Evolutionary conservation across 768 basidiomycete species (phyloP).

Genomic region (Phanerodontia chrysosporium): DNA sequence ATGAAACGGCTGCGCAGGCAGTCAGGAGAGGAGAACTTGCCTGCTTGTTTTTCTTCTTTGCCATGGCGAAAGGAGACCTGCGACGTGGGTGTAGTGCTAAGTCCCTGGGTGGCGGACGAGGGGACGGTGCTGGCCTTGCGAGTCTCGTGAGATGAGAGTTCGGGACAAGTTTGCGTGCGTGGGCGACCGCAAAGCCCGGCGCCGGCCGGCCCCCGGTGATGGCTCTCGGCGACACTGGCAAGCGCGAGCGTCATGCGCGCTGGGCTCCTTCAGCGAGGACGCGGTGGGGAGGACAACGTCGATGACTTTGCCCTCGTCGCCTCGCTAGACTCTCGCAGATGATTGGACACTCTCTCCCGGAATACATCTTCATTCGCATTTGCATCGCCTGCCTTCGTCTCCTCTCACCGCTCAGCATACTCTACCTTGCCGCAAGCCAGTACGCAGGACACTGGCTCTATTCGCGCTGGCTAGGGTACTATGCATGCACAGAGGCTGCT

Average conservation of each 20-base stretch:
- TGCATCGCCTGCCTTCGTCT: constrained; percentile 43
- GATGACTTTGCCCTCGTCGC: background rate
- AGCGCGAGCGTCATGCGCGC: background rate
- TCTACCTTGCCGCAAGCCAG: constrained; percentile 29
- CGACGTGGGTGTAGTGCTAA: background rate
- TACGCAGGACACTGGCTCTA: constrained; percentile 24
- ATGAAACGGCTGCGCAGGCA: constrained; percentile 3
- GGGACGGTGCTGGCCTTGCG: background rate
- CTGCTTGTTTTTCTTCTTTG: constrained; percentile 55
- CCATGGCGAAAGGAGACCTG: constrained; percentile 31
- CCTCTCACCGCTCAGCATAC: constrained; percentile 45
- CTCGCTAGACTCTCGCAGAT: constrained; percentile 10
- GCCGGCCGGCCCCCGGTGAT: background rate
- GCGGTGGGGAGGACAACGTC: background rate
- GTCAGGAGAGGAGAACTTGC: constrained; percentile 20
- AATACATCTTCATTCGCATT: constrained; percentile 50
- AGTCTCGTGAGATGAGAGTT: background rate
- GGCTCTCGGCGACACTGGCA: background rate
- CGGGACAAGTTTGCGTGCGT: constrained; percentile 7
- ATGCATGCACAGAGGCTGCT: constrained; percentile 38
- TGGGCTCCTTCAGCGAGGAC: background rate
- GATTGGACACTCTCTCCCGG: constrained; percentile 33
- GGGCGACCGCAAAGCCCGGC: background rate
- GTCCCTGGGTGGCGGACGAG: background rate
- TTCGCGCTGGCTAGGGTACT: constrained; percentile 27